Evolutionary conservation across 257 asterid genomes (phyloP).

Genomic region (Fraxinus americana): DNA sequence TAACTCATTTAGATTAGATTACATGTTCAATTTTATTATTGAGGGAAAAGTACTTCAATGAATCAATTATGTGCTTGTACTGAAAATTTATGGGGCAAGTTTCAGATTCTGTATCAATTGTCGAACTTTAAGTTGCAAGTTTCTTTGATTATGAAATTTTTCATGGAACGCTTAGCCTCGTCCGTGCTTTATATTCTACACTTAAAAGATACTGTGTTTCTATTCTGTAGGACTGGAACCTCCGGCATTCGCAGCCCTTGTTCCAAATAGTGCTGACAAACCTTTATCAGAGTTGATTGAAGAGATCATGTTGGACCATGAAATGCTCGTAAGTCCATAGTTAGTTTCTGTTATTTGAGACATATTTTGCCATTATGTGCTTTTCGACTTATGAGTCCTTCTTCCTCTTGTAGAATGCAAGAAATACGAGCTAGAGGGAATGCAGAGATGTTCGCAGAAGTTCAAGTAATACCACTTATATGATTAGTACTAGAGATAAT

Average conservation of each 20-base stretch:
- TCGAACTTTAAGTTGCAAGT: neutral
- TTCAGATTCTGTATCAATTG: neutral
- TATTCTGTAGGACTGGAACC: slow-evolving; percentile 56
- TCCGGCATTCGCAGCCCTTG: slow-evolving; percentile 83
- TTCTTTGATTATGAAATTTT: neutral
- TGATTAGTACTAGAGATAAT: neutral
- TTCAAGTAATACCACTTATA: neutral
- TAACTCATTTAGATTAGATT: neutral
- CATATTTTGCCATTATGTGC: neutral
- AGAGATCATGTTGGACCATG: slow-evolving; percentile 94
- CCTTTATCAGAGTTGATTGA: slow-evolving; percentile 75
- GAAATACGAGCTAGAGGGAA: slow-evolving; percentile 32
- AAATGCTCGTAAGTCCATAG: slow-evolving; percentile 59
- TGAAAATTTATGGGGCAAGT: neutral
- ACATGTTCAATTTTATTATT: neutral
- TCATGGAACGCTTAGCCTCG: neutral
- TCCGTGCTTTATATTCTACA: neutral
- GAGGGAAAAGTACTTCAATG: neutral
- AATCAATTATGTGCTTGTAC: neutral
- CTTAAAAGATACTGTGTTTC: neutral
- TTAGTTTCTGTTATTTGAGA: neutral
- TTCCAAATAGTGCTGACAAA: slow-evolving; percentile 80
- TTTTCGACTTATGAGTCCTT: neutral
- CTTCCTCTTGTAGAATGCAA: slow-evolving; percentile 37
- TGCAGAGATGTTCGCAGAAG: slow-evolving; percentile 5